phyloP scores from a whole-genome alignment of 805 yeast species.

The Komagataella pastoris region DNA sequence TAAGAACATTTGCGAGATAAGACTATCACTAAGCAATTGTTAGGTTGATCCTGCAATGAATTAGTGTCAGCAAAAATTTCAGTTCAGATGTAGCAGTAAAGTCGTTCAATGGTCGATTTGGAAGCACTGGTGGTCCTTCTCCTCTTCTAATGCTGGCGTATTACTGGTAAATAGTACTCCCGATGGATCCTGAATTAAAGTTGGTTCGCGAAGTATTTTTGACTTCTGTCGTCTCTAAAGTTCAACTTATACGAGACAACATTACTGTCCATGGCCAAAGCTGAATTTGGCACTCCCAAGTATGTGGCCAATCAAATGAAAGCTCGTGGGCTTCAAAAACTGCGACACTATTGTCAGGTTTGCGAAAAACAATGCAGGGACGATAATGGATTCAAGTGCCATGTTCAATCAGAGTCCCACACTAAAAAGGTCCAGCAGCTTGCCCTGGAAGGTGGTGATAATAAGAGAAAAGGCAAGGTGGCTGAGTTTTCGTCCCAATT shows the following conservation, averaged over 20 bases:
- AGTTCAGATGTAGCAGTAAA: neutral
- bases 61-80: neutral
- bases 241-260: neutral
- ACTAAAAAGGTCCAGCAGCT: slow-evolving; percentile 37
- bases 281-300: slow-evolving; percentile 57
- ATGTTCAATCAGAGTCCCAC: slow-evolving; percentile 74
- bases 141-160: too few species aligned
- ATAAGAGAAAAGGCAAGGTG: slow-evolving; percentile 22
- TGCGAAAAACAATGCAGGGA: slow-evolving; percentile 93
- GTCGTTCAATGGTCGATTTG: too few species aligned
- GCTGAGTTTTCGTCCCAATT: slow-evolving; percentile 50
- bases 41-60: neutral
- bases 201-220: neutral
- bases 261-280: slow-evolving; percentile 29
- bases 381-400: slow-evolving; percentile 90
- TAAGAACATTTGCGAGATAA: neutral
- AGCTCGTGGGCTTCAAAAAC: slow-evolving; percentile 73
- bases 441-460: slow-evolving; percentile 21
- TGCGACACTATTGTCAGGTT: slow-evolving; percentile 80
- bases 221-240: neutral
- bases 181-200: neutral
- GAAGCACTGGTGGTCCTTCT: too few species aligned
- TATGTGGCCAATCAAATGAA: slow-evolving; percentile 65
- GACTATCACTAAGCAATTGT: neutral
- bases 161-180: too few species aligned